Percentiles rank a stretch among this genome's conserved stretches.
These are phyloP conservation scores for Phytophthora idaei DNA, from an alignment of 352 stramenopile species.

Conservation along the genomic window DNA sequence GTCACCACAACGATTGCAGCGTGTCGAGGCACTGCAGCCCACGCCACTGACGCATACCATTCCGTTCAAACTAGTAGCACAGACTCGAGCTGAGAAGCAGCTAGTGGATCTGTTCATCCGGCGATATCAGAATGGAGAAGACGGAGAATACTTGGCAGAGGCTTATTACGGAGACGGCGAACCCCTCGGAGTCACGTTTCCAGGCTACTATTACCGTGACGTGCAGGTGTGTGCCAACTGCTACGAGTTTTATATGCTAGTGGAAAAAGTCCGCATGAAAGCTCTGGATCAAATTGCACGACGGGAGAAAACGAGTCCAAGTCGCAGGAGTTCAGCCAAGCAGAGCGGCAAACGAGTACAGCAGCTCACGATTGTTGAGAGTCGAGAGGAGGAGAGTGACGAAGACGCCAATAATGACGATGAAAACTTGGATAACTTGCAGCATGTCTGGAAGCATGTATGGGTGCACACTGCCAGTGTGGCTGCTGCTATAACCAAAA, in stretches of 20 bases:
- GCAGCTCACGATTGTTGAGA: conserved; percentile 24
- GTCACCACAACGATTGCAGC: conserved; percentile 45
- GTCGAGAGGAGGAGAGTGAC: conserved; percentile 28
- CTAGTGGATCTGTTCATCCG: conserved; percentile 81
- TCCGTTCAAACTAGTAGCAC: conserved; percentile 82
- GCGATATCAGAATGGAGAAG: conserved; percentile 77
- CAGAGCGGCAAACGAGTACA: conserved; percentile 14
- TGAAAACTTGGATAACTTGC: conserved; percentile 11
- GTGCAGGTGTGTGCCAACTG: conserved; percentile 80
- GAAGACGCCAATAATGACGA: conserved; percentile 7
- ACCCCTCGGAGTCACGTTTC: conserved; percentile 72
- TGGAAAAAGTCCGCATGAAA: conserved; percentile 79
- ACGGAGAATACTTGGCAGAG: conserved; percentile 77
- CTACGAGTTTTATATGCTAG: conserved; percentile 80
- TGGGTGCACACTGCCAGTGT: conserved; percentile 46
- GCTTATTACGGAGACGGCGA: conserved; percentile 81
- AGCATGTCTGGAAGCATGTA: conserved; percentile 41
- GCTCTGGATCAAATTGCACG: conserved; percentile 51
- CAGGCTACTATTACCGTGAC: conserved; percentile 86
- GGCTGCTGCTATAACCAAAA: conserved; percentile 50
- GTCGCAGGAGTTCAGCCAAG: conserved; percentile 15
- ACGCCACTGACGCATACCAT: conserved; percentile 49
- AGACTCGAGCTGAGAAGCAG: conserved; percentile 79
- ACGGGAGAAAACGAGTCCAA: conserved; percentile 24
- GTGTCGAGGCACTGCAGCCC: conserved; percentile 21